These are phyloP conservation scores for Pseudocercospora macadamiae DNA, from an alignment of 2,329 filamentous ascomycete genomes.

Conservation along the genomic window DNA sequence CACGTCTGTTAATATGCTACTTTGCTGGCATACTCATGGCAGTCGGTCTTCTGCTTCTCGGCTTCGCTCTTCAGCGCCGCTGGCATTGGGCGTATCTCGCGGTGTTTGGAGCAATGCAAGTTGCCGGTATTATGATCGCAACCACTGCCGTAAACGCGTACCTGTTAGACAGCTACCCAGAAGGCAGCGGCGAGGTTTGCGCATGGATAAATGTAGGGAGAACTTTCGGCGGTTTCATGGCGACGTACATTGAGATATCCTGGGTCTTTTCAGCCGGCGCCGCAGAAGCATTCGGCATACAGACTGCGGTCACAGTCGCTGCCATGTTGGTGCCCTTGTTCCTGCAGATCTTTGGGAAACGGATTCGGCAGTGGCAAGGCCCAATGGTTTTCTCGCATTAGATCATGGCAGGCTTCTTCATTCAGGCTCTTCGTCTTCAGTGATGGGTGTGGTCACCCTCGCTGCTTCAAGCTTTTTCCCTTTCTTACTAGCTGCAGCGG, in stretches of 20 bases:
- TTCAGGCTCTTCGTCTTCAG: neutral
- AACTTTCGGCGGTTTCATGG: constrained; percentile 55
- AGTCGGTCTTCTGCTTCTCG: constrained; percentile 55
- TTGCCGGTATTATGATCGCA: constrained; percentile 59
- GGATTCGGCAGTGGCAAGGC: constrained; percentile 19
- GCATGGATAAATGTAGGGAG: constrained; percentile 57
- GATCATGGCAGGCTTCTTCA: no score
- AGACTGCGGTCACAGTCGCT: constrained; percentile 19
- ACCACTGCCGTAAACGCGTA: constrained; percentile 58
- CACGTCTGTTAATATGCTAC: constrained; percentile 54
- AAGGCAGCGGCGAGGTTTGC: constrained; percentile 58
- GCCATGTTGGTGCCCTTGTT: constrained; percentile 20
- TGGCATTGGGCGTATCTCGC: constrained; percentile 44
- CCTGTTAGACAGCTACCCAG: constrained; percentile 58
- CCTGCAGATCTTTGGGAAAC: constrained; percentile 23
- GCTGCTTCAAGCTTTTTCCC: neutral
- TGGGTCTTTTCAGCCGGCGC: constrained; percentile 43
- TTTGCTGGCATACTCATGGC: constrained; percentile 55
- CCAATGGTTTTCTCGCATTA: no score
- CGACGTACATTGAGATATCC: constrained; percentile 56
- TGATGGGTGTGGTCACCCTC: neutral
- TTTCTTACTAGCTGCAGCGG: neutral
- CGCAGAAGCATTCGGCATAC: constrained; percentile 20
- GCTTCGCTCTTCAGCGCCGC: constrained; percentile 51
- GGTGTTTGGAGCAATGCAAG: constrained; percentile 57